Evolutionary conservation across 2,329 filamentous ascomycete genomes (phyloP).

Genomic region (Zymoseptoria pseudotritici): DNA sequence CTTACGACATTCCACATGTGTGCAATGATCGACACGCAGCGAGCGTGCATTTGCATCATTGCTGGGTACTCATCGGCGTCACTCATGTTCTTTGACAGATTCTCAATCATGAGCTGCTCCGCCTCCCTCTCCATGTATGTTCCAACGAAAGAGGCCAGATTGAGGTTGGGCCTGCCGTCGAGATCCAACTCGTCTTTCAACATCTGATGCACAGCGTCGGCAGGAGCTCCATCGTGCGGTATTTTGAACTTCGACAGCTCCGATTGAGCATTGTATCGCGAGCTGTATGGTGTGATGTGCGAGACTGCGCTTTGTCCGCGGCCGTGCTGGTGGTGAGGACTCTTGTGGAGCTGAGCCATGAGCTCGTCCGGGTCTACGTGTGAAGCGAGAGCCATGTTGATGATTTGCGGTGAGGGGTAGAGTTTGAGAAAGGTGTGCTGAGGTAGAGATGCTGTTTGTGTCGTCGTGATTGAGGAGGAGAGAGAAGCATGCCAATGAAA

Average conservation of each 20-base stretch:
- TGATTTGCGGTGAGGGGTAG: neutral
- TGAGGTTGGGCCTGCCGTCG: slow-evolving; percentile 58
- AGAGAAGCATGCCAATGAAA: neutral
- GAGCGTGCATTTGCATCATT: slow-evolving; percentile 53
- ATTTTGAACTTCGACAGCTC: slow-evolving; percentile 56
- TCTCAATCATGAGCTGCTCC: slow-evolving; percentile 58
- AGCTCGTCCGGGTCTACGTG: slow-evolving; percentile 41
- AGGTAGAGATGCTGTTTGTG: neutral
- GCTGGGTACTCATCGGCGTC: slow-evolving; percentile 45
- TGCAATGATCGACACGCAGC: slow-evolving; percentile 62
- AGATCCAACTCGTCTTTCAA: slow-evolving; percentile 43
- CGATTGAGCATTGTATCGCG: slow-evolving; percentile 47
- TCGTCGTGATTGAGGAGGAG: neutral
- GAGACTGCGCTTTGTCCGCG: slow-evolving; percentile 33
- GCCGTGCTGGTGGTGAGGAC: slow-evolving; percentile 32
- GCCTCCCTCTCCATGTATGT: slow-evolving; percentile 62
- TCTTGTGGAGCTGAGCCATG: slow-evolving; percentile 45
- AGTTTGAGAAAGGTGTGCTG: neutral
- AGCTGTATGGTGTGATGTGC: slow-evolving; percentile 52
- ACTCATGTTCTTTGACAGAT: slow-evolving; percentile 60
- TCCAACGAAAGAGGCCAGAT: slow-evolving; percentile 62
- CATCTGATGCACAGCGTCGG: slow-evolving; percentile 59
- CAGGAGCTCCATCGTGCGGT: slow-evolving; percentile 50
- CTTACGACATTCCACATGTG: slow-evolving; percentile 2
- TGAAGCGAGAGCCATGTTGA: neutral